Evolutionary conservation across 345 rosid species (phyloP).

Genomic region (Ricinus communis): DNA sequence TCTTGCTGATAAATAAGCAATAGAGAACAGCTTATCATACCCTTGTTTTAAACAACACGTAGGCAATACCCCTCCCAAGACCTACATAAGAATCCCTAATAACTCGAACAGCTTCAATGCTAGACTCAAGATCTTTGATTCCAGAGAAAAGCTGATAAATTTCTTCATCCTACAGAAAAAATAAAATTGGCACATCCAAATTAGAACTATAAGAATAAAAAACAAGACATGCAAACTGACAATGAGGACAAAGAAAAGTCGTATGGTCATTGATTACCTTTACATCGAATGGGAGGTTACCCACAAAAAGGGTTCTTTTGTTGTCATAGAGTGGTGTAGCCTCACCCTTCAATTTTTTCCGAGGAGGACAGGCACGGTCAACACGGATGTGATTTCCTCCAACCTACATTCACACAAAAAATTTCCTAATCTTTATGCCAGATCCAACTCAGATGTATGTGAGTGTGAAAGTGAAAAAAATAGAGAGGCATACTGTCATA

Average conservation of each 20-base stretch:
- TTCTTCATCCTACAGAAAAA: slow-evolving; percentile 75
- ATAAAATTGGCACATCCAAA: neutral
- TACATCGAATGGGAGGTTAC: slow-evolving; percentile 96
- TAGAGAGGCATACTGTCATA: neutral
- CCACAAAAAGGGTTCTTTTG: slow-evolving; percentile 83
- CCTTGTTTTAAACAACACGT: slow-evolving; percentile 81
- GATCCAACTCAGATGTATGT: neutral
- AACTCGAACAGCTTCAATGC: slow-evolving; percentile 88
- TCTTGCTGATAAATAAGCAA: slow-evolving; percentile 10
- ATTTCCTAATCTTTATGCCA: neutral
- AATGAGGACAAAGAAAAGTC: neutral
- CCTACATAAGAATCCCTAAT: slow-evolving; percentile 79
- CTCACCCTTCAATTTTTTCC: slow-evolving; percentile 77
- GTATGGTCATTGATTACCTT: slow-evolving; percentile 49
- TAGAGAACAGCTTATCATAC: slow-evolving; percentile 37
- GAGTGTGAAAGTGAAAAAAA: neutral
- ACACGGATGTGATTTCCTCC: slow-evolving; percentile 91
- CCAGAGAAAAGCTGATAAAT: slow-evolving; percentile 73
- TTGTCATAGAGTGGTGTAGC: slow-evolving; percentile 59
- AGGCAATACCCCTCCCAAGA: slow-evolving; percentile 94
- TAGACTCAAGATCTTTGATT: slow-evolving; percentile 54
- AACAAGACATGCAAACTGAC: neutral
- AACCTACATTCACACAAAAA: slow-evolving; percentile 42
- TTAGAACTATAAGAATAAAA: slow-evolving; percentile 4
- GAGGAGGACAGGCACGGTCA: slow-evolving; percentile 96